Evolutionary conservation across 108 stramenopile species (phyloP).

Genomic region (Discostella pseudostelligera): DNA sequence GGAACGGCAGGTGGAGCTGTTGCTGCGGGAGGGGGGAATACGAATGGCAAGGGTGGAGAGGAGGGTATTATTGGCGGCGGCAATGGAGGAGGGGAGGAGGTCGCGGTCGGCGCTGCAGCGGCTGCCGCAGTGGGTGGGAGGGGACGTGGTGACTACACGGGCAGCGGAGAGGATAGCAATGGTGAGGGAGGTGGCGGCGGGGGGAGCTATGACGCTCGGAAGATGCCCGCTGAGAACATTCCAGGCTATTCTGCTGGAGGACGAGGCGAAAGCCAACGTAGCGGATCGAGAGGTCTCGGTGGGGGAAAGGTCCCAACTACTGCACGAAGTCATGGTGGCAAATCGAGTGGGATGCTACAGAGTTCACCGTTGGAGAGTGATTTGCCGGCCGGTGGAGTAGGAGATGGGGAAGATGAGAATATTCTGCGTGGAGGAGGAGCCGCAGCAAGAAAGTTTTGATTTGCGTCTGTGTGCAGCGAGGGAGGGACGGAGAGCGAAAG

Average conservation of each 20-base stretch:
- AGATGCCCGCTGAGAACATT: conserved; percentile 33
- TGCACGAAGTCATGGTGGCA: not conserved
- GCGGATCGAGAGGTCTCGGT: conserved; percentile 37
- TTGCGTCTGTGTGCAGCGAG: not conserved
- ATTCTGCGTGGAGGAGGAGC: conserved; percentile 3
- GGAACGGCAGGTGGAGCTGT: too few species aligned
- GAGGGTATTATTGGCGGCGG: conserved; percentile 4
- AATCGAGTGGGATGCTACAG: conserved; percentile 5
- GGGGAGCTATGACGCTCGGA: conserved; percentile 13
- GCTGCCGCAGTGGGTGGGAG: conserved; percentile 5
- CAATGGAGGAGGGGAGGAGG: not conserved
- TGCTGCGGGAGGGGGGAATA: conserved; percentile 9
- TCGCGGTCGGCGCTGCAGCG: conserved; percentile 10
- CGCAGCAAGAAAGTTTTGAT: not conserved
- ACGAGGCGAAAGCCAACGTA: conserved; percentile 31
- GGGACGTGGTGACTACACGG: conserved; percentile 6
- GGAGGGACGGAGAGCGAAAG: too few species aligned
- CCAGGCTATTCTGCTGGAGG: conserved; percentile 14
- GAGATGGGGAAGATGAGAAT: conserved; percentile 11
- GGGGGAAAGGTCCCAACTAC: conserved; percentile 6
- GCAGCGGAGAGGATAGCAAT: conserved; percentile 4
- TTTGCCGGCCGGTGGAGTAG: conserved; percentile 16
- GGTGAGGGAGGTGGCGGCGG: conserved; percentile 11
- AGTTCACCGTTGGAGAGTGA: too few species aligned
- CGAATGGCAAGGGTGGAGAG: conserved; percentile 27